Conservation (phyloP, 768 basidiomycete species). For the Panaeolus papilionaceus region DNA sequence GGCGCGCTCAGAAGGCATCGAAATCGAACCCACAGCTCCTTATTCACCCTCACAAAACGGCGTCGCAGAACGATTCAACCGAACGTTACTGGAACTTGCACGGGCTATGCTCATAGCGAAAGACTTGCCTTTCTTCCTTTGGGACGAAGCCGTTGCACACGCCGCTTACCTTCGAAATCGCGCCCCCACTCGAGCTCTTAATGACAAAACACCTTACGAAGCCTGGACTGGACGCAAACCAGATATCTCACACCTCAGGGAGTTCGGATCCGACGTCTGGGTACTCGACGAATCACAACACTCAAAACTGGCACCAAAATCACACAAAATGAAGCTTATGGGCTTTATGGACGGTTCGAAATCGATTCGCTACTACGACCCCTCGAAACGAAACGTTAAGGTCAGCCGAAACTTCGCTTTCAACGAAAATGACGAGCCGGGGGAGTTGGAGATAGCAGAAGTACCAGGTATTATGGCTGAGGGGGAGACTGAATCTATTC, state of each 20-base stretch:
- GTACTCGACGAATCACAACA: constrained; percentile 24
- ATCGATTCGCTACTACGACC: constrained; percentile 33
- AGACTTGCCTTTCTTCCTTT: constrained; percentile 33
- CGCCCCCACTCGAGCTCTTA: constrained; percentile 28
- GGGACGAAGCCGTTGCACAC: constrained; percentile 36
- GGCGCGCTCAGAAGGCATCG: constrained; percentile 33
- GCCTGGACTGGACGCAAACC: constrained; percentile 28
- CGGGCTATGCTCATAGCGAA: constrained; percentile 39
- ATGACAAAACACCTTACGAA: constrained; percentile 33
- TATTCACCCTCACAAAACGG: constrained; percentile 47
- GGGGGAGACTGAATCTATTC: constrained; percentile 7
- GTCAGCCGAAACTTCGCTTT: constrained; percentile 34
- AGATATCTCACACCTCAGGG: constrained; percentile 29
- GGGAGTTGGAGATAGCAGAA: constrained; percentile 14
- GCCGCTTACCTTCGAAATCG: constrained; percentile 33
- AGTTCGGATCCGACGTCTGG: constrained; percentile 36
- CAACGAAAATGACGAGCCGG: constrained; percentile 25
- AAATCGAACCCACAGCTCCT: constrained; percentile 37
- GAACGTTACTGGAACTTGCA: constrained; percentile 36
- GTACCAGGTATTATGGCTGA: constrained; percentile 26
- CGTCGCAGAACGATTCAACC: constrained; percentile 45
- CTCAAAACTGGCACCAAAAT: constrained; percentile 29
- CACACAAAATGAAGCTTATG: constrained; percentile 29
- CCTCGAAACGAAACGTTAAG: constrained; percentile 25
- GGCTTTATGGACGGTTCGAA: constrained; percentile 33